Base-by-base conservation (phyloP, 805 yeast genomes). In the Brettanomyces anomalus region DNA sequence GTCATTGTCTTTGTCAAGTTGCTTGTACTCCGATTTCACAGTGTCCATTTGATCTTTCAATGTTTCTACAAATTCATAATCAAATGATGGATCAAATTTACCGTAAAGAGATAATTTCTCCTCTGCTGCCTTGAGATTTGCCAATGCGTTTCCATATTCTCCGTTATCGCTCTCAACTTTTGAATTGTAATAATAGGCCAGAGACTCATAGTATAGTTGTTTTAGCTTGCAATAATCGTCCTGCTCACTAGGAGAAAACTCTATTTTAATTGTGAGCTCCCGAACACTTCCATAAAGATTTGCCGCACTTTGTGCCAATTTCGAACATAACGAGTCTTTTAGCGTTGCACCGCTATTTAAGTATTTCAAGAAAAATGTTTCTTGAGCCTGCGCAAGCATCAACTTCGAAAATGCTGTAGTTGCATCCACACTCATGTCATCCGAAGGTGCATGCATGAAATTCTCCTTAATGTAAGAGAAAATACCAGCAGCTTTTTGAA, bases 311-410 rank as follows among this genome's bases (percentile, higher is more conserved):
- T 72, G 63, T n/a, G 93, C 77, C 42, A 90, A 69, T 60, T 78
- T 86, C 16, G 95, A 68, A n/a, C 84, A 71, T 56, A 90, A 66
- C 0, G 90, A 75, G 35, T 80, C 77, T 55, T 84, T 83, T 6
- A 73, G 57, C 3, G 60, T 52, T 3, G 64, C 57, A 3, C 62
- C 64, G 4, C 48, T 40, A 43, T 71, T 76, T 32, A 86, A 56
- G 7, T 78, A 75, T 49, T 77, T 81, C 53, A 80, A 58, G 3
- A 82, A 63, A 57, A 90, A 89, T 5, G 83, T 72, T 50, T 93
- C 96, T 57, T 89, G 96, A 3, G 93, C 86, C 59, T 90, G 96
- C 0, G 94, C 93, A 43, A 87, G 66, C 76, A 82, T 77, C 43
- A 89, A 59, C 49, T 72, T 72, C 14, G 71, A 58, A 40, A 90